Percentiles rank a stretch among this genome's conserved stretches.
These are phyloP conservation scores for Phytopythium aichiense DNA, from an alignment of 352 stramenopile species.

Conservation along the genomic window DNA sequence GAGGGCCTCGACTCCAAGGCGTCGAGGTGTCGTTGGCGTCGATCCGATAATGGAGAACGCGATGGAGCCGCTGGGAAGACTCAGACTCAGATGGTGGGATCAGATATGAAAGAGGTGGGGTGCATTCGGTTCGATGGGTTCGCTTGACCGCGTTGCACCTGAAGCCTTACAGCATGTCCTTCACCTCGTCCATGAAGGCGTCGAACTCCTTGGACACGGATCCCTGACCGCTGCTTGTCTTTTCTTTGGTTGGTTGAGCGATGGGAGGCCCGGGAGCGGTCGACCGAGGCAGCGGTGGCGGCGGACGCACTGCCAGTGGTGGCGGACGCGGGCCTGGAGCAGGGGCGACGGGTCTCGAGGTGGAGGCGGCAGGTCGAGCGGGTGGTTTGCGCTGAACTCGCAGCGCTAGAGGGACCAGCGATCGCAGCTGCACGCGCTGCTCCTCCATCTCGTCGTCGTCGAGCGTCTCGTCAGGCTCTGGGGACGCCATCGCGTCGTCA, in stretches of 20 bases:
- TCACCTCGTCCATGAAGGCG: conserved; percentile 72
- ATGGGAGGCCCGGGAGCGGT: neutral
- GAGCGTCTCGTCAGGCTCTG: conserved; percentile 16
- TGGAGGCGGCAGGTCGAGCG: neutral
- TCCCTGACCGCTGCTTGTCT: neutral
- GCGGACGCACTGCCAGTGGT: neutral
- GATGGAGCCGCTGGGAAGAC: neutral
- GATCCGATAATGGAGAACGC: neutral
- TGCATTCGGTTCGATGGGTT: conserved; percentile 5
- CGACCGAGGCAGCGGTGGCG: conserved; percentile 4
- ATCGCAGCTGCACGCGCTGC: conserved; percentile 39
- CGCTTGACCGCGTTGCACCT: neutral
- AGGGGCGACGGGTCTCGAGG: neutral
- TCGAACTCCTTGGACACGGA: conserved; percentile 60
- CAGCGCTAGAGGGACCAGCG: conserved; percentile 57
- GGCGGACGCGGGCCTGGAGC: conserved; percentile 8
- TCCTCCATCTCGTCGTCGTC: conserved; percentile 28
- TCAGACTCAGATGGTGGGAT: neutral
- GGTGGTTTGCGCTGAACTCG: conserved; percentile 38
- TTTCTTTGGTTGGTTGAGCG: conserved; percentile 3
- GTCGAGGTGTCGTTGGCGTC: neutral
- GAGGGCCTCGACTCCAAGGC: too few relatives aligned
- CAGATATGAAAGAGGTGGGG: conserved; percentile 1
- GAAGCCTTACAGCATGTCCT: conserved; percentile 19
- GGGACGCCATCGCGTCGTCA: neutral